These are phyloP conservation scores for Penicillium expansum DNA, from an alignment of 2,329 filamentous ascomycete genomes.

Conservation along the genomic window DNA sequence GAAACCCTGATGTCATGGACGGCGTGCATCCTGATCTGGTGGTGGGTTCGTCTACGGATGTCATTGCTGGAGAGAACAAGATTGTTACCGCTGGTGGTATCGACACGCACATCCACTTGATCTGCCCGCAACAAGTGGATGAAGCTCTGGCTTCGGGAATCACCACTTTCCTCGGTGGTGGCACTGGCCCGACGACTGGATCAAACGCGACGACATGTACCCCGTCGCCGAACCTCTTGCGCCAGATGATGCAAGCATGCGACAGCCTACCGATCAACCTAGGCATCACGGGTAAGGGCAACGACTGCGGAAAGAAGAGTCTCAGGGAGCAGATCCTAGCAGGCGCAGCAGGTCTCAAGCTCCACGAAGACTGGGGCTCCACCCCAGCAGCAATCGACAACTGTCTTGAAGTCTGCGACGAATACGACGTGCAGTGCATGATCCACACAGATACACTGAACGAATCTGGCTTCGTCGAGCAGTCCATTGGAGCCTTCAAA, in stretches of 20 bases:
- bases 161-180: slow-evolving; percentile 86
- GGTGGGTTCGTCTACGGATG: slow-evolving; percentile 84
- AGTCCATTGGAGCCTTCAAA: slow-evolving; percentile 82
- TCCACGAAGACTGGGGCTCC: slow-evolving; percentile 94
- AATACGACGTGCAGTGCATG: slow-evolving; percentile 86
- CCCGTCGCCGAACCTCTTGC: slow-evolving; percentile 76
- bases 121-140: slow-evolving; percentile 86
- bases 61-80: slow-evolving; percentile 84
- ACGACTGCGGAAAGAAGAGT: slow-evolving; percentile 69
- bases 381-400: slow-evolving; percentile 89
- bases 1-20: slow-evolving; percentile 96
- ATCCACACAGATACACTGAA: slow-evolving; percentile 97
- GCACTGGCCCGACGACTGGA: slow-evolving; percentile 87
- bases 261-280: slow-evolving; percentile 81
- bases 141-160: slow-evolving; percentile 83
- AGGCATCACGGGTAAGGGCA: slow-evolving; percentile 91
- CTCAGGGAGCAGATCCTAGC: slow-evolving; percentile 78
- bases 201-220: slow-evolving; percentile 93
- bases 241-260: slow-evolving; percentile 84
- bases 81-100: slow-evolving; percentile 89
- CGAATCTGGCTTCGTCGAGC: slow-evolving; percentile 95
- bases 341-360: slow-evolving; percentile 84
- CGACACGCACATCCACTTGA: slow-evolving; percentile 89
- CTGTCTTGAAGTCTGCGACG: slow-evolving; percentile 81
- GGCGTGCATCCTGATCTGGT: slow-evolving; percentile 75